Percentiles rank a stretch among this genome's conserved stretches.
These are phyloP conservation scores for Lachnellula suecica DNA, from an alignment of 2,329 filamentous ascomycete genomes.

Conservation along the genomic window DNA sequence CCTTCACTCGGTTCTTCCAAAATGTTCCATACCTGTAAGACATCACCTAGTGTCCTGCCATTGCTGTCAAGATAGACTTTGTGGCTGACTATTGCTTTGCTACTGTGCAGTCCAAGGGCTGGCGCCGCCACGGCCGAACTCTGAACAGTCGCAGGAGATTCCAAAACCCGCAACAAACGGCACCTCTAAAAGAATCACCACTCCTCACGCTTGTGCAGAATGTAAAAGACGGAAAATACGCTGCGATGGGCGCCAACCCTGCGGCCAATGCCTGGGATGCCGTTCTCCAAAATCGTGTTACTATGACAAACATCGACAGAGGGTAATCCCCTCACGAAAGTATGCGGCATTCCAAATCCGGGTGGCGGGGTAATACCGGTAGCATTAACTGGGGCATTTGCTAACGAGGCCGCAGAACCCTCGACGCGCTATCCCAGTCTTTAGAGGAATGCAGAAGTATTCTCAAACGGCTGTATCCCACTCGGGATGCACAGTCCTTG, in stretches of 20 bases:
- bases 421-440: slow-evolving; percentile 63
- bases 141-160: slow-evolving; percentile 26
- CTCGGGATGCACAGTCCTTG: slow-evolving; percentile 50
- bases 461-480: slow-evolving; percentile 61
- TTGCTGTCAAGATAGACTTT: too few relatives aligned
- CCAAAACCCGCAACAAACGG: slow-evolving; percentile 35
- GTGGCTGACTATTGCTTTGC: too few relatives aligned
- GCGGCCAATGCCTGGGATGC: slow-evolving; percentile 80
- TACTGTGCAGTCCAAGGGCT: slow-evolving; percentile 30
- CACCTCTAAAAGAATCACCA: slow-evolving; percentile 51
- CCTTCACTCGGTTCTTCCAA: slow-evolving; percentile 27
- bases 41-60: too few relatives aligned
- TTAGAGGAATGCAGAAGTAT: slow-evolving; percentile 65
- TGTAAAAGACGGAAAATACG: slow-evolving; percentile 82
- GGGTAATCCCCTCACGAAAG: slow-evolving; percentile 77
- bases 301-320: slow-evolving; percentile 77
- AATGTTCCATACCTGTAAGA: slow-evolving; percentile 36
- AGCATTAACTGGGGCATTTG: not conserved
- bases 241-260: slow-evolving; percentile 79
- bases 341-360: slow-evolving; percentile 2
- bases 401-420: slow-evolving; percentile 42
- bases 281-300: slow-evolving; percentile 76
- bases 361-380: slow-evolving; percentile 12
- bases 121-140: slow-evolving; percentile 26
- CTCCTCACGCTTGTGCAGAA: slow-evolving; percentile 68